Conservation (phyloP, 2,329 filamentous ascomycete species). For the Lasiodiplodia sp. region DNA sequence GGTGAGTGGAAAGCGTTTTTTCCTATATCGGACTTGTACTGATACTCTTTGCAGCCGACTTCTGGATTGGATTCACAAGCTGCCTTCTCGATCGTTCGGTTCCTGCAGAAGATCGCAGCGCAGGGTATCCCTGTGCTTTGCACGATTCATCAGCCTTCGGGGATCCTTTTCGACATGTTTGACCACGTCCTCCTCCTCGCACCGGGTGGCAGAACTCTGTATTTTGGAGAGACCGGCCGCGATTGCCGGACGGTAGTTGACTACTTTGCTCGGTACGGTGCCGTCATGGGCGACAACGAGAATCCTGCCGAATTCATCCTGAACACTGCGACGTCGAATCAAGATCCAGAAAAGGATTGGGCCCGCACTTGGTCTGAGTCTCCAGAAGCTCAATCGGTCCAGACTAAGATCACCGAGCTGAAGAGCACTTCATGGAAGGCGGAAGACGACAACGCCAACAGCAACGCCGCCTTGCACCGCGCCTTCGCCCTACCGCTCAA, state of each 20-base stretch:
- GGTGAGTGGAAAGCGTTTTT: constrained; percentile 22
- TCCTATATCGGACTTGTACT: constrained; percentile 57
- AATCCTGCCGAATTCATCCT: constrained; percentile 65
- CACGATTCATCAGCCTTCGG: constrained; percentile 56
- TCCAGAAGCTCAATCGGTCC: constrained; percentile 49
- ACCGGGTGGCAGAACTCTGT: constrained; percentile 46
- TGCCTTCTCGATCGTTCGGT: constrained; percentile 68
- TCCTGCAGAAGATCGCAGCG: constrained; percentile 67
- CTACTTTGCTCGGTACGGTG: constrained; percentile 63
- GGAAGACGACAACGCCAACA: constrained; percentile 43
- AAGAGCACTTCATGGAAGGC: constrained; percentile 46
- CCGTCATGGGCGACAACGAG: constrained; percentile 56
- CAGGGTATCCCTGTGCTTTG: constrained; percentile 55
- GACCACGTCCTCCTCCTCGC: constrained; percentile 54
- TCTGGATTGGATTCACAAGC: constrained; percentile 63
- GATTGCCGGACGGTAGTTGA: constrained; percentile 50
- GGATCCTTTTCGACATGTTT: constrained; percentile 55
- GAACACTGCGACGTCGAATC: constrained; percentile 58
- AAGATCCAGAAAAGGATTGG: constrained; percentile 57
- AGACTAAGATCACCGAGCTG: constrained; percentile 55
- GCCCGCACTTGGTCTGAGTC: constrained; percentile 54
- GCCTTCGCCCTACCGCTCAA: constrained; percentile 58
- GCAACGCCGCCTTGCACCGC: constrained; percentile 50
- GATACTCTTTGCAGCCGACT: constrained; percentile 78
- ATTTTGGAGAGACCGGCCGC: constrained; percentile 63